These are phyloP conservation scores for Candida xyloterini DNA, from an alignment of 805 yeast genomes.

Conservation along the genomic window DNA sequence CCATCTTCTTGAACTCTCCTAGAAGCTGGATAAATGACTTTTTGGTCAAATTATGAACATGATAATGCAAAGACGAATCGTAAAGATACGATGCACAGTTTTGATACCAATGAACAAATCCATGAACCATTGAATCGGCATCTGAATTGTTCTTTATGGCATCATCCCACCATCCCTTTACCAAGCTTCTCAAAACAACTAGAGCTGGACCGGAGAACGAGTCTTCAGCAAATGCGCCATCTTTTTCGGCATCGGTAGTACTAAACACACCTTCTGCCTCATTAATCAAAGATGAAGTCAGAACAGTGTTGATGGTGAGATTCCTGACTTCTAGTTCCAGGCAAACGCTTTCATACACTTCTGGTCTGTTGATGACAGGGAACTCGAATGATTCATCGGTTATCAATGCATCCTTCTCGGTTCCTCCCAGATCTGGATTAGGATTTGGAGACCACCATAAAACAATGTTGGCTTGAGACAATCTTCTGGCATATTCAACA, in stretches of 20 bases:
- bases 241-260: slow-evolving; percentile 26
- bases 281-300: slow-evolving; percentile 78
- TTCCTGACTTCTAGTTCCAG: slow-evolving; percentile 78
- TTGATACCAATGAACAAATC: slow-evolving; percentile 84
- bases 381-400: slow-evolving; percentile 59
- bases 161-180: slow-evolving; percentile 92
- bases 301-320: slow-evolving; percentile 77
- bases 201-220: slow-evolving; percentile 78
- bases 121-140: slow-evolving; percentile 82
- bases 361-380: slow-evolving; percentile 73
- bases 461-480: slow-evolving; percentile 62
- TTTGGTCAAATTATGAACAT: slow-evolving; percentile 80
- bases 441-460: slow-evolving; percentile 93
- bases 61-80: slow-evolving; percentile 78
- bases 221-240: slow-evolving; percentile 64
- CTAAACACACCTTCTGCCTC: slow-evolving; percentile 86
- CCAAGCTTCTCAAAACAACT: slow-evolving; percentile 63
- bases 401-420: slow-evolving; percentile 55
- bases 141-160: slow-evolving; percentile 64
- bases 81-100: slow-evolving; percentile 68
- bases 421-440: slow-evolving; percentile 81
- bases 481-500: slow-evolving; percentile 76
- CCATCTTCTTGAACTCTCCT: slow-evolving; percentile 74
- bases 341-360: slow-evolving; percentile 72
- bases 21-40: slow-evolving; percentile 78